phyloP scores from a whole-genome alignment of 768 basidiomycete species.

The Dioszegia aurantiaca region DNA sequence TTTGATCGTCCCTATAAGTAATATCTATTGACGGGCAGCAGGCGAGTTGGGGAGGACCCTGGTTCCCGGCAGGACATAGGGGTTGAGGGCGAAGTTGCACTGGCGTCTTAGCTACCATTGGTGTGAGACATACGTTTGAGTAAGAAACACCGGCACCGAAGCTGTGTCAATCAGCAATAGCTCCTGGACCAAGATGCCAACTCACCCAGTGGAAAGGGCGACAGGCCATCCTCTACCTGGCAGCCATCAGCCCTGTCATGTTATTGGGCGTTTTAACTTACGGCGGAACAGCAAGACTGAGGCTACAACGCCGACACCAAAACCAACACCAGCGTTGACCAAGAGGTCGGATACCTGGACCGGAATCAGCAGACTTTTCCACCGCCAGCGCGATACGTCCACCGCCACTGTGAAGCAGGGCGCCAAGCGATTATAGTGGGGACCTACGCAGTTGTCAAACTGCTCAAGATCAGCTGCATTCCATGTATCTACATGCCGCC shows the following conservation, averaged over 20 bases:
- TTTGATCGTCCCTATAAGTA: too few relatives aligned
- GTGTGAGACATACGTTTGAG: slow-evolving; percentile 48
- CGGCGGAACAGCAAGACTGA: slow-evolving; percentile 52
- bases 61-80: slow-evolving; percentile 53
- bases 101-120: too few relatives aligned
- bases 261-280: slow-evolving; percentile 26
- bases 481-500: background rate
- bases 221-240: slow-evolving; percentile 54
- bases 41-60: slow-evolving; percentile 50
- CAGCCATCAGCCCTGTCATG: slow-evolving; percentile 2
- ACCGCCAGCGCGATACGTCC: background rate
- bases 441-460: slow-evolving; percentile 51
- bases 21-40: slow-evolving; percentile 12
- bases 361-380: background rate
- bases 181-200: slow-evolving; percentile 4
- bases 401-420: background rate
- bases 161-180: slow-evolving; percentile 14
- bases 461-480: slow-evolving; percentile 19
- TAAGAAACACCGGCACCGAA: slow-evolving; percentile 53
- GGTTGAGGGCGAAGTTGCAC: slow-evolving; percentile 55
- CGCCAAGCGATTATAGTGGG: background rate
- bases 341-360: slow-evolving; percentile 49
- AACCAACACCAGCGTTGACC: slow-evolving; percentile 53
- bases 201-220: slow-evolving; percentile 52
- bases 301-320: slow-evolving; percentile 54